Evolutionary conservation across 2,329 filamentous ascomycete genomes (phyloP).

Genomic region (Aspergillus sp.): DNA sequence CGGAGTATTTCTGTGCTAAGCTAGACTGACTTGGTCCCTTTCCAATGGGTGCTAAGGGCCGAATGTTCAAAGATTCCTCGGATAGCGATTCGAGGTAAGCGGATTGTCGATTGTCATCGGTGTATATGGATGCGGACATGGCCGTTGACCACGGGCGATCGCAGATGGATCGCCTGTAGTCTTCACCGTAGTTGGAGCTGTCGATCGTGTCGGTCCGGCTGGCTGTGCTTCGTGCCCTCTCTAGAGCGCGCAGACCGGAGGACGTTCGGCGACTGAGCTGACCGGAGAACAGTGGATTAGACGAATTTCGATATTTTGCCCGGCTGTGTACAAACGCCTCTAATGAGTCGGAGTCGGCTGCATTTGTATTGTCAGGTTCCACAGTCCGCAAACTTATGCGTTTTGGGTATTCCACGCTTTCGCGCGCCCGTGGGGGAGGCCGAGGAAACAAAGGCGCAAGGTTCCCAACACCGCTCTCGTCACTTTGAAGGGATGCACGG

Average conservation of each 20-base stretch:
- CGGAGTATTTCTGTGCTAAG: slow-evolving; percentile 39
- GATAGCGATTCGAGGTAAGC: slow-evolving; percentile 30
- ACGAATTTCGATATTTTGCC: slow-evolving; percentile 38
- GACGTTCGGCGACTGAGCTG: slow-evolving; percentile 34
- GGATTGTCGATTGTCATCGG: slow-evolving; percentile 34
- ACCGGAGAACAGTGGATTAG: slow-evolving; percentile 39
- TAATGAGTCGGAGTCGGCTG: slow-evolving; percentile 37
- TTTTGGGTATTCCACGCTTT: slow-evolving; percentile 29
- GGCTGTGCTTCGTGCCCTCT: slow-evolving; percentile 34
- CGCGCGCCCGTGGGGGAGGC: slow-evolving; percentile 27
- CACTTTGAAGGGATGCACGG: slow-evolving; percentile 32
- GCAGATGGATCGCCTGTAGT: slow-evolving; percentile 30
- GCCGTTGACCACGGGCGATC: slow-evolving; percentile 35
- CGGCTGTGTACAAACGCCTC: slow-evolving; percentile 41
- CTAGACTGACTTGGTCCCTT: slow-evolving; percentile 35
- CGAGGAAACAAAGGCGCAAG: slow-evolving; percentile 38
- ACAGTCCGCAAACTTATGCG: slow-evolving; percentile 32
- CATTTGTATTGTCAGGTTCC: slow-evolving; percentile 29
- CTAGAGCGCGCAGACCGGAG: slow-evolving; percentile 33
- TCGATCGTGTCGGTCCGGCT: slow-evolving; percentile 38
- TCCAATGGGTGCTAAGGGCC: slow-evolving; percentile 18
- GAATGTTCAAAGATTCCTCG: slow-evolving; percentile 22
- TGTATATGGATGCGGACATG: slow-evolving; percentile 37
- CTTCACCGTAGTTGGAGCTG: slow-evolving; percentile 32
- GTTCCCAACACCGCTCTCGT: slow-evolving; percentile 36